Base-by-base conservation (phyloP, 2,329 filamentous ascomycete genomes). In the Tolypocladium tropicale region DNA sequence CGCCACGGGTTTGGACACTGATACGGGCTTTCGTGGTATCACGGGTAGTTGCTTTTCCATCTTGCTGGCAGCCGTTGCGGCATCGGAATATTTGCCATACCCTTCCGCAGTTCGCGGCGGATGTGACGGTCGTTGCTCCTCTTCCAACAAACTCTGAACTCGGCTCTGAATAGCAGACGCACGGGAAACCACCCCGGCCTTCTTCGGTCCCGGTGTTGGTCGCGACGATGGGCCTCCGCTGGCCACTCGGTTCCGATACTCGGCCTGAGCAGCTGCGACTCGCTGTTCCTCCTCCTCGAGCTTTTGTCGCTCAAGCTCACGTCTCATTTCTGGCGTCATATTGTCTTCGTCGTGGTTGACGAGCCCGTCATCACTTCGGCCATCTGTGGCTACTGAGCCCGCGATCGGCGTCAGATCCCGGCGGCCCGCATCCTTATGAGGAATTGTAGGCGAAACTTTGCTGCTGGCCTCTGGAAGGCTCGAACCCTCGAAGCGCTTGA, bases 121-220 rank as follows among this genome's bases (percentile, higher is more conserved):
- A 16, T 75, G 73, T 1, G 79, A 68, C 1, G 78, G 72, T 61
- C 78, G 84, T 63, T 84, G 83, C 43, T 87, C 90, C 65, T 96
- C 92, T 58, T 85, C 86, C 18, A 99, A 75, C 53, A 97, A 76
- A 53, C 83, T 90, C 73, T 95, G 89, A 55, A 99, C 90, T 60
- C 93, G 86, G 66, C 89, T 91, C 68, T 97, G 91, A 63, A 99
- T 99, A 30, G 86, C 89, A n/a, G 85, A 82, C 21, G 91, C 90
- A 46, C 85, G 78, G 16, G 83, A 82, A 3, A 81, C 72, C 52
- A 79, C 77, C n/a, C 78, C 82, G 66, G 79, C 79, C 65, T 73
- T 80, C 70, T 78, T 82, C 56, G 78, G 82, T 55, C 72, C 72
- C 18, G 73, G 74, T 21, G 68, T 70, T 7, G 72, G 68, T 48